phyloP scores from a whole-genome alignment of 179 eudicot species.

The Silene noctiflora region DNA sequence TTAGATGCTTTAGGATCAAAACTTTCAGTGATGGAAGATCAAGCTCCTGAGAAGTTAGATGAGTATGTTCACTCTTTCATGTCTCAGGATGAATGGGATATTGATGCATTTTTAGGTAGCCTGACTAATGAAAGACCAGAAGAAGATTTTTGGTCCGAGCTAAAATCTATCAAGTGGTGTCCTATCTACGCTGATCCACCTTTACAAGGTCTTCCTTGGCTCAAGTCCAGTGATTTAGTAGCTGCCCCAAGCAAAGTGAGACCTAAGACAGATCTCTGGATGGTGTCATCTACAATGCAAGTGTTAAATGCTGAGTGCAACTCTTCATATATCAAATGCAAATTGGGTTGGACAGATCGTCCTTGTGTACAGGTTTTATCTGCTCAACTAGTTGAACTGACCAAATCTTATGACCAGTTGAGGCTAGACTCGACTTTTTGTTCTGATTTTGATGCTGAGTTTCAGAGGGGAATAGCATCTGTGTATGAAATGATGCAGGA shows the following conservation, averaged over 20 bases:
- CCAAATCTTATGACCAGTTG: slow-evolving; percentile 55
- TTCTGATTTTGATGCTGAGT: slow-evolving; percentile 49
- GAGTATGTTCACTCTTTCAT: slow-evolving; percentile 26
- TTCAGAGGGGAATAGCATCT: slow-evolving; percentile 57
- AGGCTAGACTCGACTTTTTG: slow-evolving; percentile 42
- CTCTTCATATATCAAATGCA: slow-evolving; percentile 52
- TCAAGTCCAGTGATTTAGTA: slow-evolving; percentile 43
- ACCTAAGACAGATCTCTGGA: slow-evolving; percentile 91
- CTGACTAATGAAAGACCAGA: slow-evolving; percentile 50
- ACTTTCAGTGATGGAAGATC: slow-evolving; percentile 44
- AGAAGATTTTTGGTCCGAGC: slow-evolving; percentile 83
- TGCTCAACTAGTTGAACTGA: slow-evolving; percentile 65
- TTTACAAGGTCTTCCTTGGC: slow-evolving; percentile 77
- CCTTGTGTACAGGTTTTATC: slow-evolving; percentile 56
- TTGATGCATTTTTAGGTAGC: slow-evolving; percentile 46
- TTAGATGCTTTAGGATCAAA: slow-evolving; percentile 63
- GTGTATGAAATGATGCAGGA: slow-evolving; percentile 76
- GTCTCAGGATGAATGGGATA: slow-evolving; percentile 38
- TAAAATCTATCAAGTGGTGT: slow-evolving; percentile 83
- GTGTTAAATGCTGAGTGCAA: slow-evolving; percentile 74
- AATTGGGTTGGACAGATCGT: slow-evolving; percentile 85
- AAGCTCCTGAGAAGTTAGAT: slow-evolving; percentile 28
- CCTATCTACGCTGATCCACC: slow-evolving; percentile 72
- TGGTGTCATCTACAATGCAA: slow-evolving; percentile 75
- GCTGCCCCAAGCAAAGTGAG: slow-evolving; percentile 72